phyloP scores from a whole-genome alignment of 345 rosid genomes.

The Euphorbia pulcherrima region DNA sequence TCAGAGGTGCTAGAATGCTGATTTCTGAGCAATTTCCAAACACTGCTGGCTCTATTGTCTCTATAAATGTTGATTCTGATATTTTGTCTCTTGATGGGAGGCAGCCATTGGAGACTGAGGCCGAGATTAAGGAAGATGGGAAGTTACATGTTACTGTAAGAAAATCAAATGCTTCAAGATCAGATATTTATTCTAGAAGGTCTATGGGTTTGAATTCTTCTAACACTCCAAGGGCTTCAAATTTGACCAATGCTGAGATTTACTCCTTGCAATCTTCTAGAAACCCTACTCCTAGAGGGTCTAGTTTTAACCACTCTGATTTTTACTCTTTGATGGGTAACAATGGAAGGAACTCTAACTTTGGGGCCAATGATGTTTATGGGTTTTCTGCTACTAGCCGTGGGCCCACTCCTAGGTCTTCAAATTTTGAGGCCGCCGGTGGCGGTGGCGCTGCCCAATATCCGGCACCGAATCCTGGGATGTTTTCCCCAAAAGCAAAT shows the following conservation, averaged over 20 bases:
- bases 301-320: conserved; percentile 83
- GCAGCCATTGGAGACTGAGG: conserved; percentile 75
- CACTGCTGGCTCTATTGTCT: conserved; percentile 84
- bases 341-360: conserved; percentile 76
- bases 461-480: conserved; percentile 93
- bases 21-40: conserved; percentile 96
- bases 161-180: conserved; percentile 80
- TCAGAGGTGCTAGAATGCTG: conserved; percentile 78
- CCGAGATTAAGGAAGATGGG: conserved; percentile 81
- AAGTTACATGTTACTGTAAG: conserved; percentile 85
- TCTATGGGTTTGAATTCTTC: conserved; percentile 52
- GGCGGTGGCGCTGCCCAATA: conserved; percentile 58
- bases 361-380: conserved; percentile 62
- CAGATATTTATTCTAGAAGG: conserved; percentile 53
- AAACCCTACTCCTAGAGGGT: conserved; percentile 81
- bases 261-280: conserved; percentile 78
- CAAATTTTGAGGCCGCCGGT: conserved; percentile 51
- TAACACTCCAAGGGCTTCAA: conserved; percentile 81
- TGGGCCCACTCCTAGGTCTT: conserved; percentile 80
- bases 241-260: conserved; percentile 90
- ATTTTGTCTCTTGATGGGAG: conserved; percentile 79
- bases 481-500: conserved; percentile 66
- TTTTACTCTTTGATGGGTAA: conserved; percentile 85
- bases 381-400: conserved; percentile 52
- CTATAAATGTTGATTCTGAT: conserved; percentile 87